Evolutionary conservation across 495 filamentous ascomycete genomes (phyloP).

Genomic region (Penicillium psychrofluorescens): DNA sequence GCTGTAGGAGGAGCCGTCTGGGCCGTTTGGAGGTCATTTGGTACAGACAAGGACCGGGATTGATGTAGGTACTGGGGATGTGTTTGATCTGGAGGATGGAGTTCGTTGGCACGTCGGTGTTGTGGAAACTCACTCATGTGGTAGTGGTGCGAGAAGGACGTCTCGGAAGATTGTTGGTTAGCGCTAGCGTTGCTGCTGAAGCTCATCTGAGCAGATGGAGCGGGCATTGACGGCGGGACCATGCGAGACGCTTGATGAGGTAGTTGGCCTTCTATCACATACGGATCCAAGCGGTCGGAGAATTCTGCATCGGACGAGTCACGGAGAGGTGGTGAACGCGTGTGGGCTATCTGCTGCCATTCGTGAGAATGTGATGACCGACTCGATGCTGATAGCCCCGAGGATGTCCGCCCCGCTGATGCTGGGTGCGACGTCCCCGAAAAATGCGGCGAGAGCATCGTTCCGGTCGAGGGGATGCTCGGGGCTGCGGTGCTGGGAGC

Average conservation of each 20-base stretch:
- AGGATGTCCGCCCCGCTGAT: conserved; percentile 4
- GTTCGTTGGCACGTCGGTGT: no score
- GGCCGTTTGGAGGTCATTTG: neutral
- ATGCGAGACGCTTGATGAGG: conserved; percentile 4
- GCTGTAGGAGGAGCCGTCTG: neutral
- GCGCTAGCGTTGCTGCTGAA: conserved; percentile 1
- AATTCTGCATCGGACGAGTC: conserved; percentile 11
- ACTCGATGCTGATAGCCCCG: conserved; percentile 5
- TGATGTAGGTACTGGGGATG: neutral
- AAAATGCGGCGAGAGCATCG: conserved; percentile 10
- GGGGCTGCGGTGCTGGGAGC: neutral
- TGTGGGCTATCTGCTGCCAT: conserved; percentile 13
- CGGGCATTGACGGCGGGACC: neutral
- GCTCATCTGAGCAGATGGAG: conserved; percentile 3
- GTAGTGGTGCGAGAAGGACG: conserved; percentile 1
- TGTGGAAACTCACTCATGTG: no score
- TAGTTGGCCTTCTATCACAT: conserved; percentile 10
- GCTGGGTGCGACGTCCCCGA: conserved; percentile 4
- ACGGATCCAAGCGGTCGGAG: conserved; percentile 11
- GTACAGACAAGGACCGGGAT: neutral
- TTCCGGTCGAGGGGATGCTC: conserved; percentile 1
- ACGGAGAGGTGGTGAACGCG: conserved; percentile 13
- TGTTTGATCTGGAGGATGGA: neutral
- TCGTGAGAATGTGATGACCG: conserved; percentile 12
- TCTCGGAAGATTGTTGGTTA: neutral